Base-by-base conservation (phyloP, 2,329 filamentous ascomycete genomes). In the Penicillium sp. region DNA sequence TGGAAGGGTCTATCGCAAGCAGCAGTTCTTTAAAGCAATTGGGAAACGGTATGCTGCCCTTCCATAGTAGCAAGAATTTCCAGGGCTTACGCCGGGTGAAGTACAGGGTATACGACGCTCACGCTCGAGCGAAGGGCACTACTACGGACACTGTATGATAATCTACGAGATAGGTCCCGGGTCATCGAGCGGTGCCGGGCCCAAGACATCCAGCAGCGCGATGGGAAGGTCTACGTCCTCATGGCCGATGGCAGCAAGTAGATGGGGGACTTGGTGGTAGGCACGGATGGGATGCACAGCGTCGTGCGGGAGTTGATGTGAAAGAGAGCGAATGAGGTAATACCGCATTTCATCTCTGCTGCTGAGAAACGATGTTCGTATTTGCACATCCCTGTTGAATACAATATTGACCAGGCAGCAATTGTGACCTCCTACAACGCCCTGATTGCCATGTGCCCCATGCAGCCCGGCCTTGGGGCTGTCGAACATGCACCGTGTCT, bases 281-380 rank as follows among this genome's bases (percentile, higher is more conserved):
- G 58, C 15, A 47, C 23, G n/a, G 58, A 61, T 45, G 58, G 51
- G 13, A 45, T 61, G 19, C 58, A 56, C 58, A 61, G 58, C 46
- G 44, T 45, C 31, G 46, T 61, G n/a, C 58, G 45, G 31, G 31
- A 56, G n/a, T 30, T 56, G 7, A 61, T 61, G 51, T 61, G 58
- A 52, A 44, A 50, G 46, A 44, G 46, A 41, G 51, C 45, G 17
- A 51, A 61, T 46, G 31, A 38, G 45, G 46, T 41, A 7, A 48
- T 60, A 52, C 50, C 41, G n/a, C 38, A 47, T 26, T 54, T 48
- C 15, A 61, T 61, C 45, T 51, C 48, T 51, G 48, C 48, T 29
- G 48, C 48, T 51, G 48, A 51, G 48, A 51, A 51, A 51, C 23
- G 44, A 46, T 46, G 44, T 46, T 46, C 44, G 44, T 46, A 6